phyloP scores from a whole-genome alignment of 2,329 filamentous ascomycete genomes.

The Hypoxylon sp. region DNA sequence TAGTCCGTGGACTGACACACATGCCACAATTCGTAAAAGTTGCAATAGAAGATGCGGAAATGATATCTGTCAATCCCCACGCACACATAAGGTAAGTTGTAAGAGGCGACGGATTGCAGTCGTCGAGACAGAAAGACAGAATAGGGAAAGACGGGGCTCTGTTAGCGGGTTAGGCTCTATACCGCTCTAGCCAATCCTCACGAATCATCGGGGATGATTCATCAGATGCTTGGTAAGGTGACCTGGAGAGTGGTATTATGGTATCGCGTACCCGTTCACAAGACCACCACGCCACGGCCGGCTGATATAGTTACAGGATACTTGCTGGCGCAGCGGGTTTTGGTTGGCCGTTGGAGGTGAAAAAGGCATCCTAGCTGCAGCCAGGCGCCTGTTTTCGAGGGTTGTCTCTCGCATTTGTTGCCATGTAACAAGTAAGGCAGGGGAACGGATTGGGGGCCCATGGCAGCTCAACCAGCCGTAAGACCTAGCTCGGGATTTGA shows the following conservation, averaged over 20 bases:
- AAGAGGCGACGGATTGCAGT: constrained; percentile 28
- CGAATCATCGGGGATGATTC: constrained; percentile 27
- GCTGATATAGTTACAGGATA: constrained; percentile 34
- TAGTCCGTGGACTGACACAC: constrained; percentile 20
- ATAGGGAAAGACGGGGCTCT: constrained; percentile 11
- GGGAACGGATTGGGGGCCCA: constrained; percentile 14
- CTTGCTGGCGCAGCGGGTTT: constrained; percentile 27
- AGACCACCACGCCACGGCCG: constrained; percentile 28
- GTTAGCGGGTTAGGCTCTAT: constrained; percentile 15
- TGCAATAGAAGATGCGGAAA: constrained; percentile 11
- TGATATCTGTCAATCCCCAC: constrained; percentile 15
- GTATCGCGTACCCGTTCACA: constrained; percentile 35
- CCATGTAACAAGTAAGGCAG: constrained; percentile 21
- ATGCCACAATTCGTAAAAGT: constrained; percentile 23
- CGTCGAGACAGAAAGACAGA: not conserved
- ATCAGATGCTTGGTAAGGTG: constrained; percentile 28
- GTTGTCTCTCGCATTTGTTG: constrained; percentile 30
- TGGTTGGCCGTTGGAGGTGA: constrained; percentile 35
- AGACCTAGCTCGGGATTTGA: constrained; percentile 21
- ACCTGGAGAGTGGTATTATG: constrained; percentile 32
- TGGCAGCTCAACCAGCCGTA: constrained; percentile 20
- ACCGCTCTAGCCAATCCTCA: constrained; percentile 19
- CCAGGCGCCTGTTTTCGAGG: constrained; percentile 31
- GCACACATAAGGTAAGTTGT: constrained; percentile 26
- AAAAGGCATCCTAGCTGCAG: constrained; percentile 38